Evolutionary conservation across 192 early-diverging fungal species (phyloP).

Genomic region (Linnemannia schmuckeri): DNA sequence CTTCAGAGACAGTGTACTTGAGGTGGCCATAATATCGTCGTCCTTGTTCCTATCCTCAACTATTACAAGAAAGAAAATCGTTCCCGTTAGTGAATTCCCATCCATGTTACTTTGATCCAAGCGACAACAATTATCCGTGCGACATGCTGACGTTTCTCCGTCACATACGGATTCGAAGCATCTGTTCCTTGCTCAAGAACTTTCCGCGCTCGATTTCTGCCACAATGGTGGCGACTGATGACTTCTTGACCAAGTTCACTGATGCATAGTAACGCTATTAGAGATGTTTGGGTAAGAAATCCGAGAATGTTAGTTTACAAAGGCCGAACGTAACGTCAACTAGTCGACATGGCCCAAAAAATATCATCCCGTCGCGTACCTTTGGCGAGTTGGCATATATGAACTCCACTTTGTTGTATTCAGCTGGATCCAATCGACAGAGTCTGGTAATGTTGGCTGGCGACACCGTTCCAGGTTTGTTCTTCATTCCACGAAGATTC

Average conservation of each 20-base stretch:
- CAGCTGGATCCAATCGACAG: conserved; percentile 24
- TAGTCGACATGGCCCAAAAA: not conserved
- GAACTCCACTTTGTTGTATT: conserved; percentile 64
- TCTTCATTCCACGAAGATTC: conserved; percentile 68
- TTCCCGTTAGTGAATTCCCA: not conserved
- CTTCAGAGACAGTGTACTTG: conserved; percentile 77
- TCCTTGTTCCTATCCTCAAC: conserved; percentile 65
- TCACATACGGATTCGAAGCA: conserved; percentile 59
- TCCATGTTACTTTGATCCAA: not conserved
- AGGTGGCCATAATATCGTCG: conserved; percentile 74
- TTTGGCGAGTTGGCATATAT: conserved; percentile 67
- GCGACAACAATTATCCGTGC: not conserved
- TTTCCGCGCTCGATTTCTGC: conserved; percentile 55
- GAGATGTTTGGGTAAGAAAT: not conserved
- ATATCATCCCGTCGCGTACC: conserved; percentile 33
- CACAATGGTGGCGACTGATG: conserved; percentile 57
- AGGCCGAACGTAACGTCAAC: not conserved
- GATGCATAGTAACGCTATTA: conserved; percentile 58
- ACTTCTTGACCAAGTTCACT: conserved; percentile 59
- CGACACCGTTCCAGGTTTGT: conserved; percentile 68
- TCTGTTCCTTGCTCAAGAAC: conserved; percentile 60
- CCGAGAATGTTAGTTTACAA: not conserved
- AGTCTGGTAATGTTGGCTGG: conserved; percentile 68
- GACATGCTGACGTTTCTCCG: not conserved
- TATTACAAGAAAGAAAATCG: not conserved